Base-by-base conservation (phyloP, 2,329 filamentous ascomycete species). In the Xylaria sp. region DNA sequence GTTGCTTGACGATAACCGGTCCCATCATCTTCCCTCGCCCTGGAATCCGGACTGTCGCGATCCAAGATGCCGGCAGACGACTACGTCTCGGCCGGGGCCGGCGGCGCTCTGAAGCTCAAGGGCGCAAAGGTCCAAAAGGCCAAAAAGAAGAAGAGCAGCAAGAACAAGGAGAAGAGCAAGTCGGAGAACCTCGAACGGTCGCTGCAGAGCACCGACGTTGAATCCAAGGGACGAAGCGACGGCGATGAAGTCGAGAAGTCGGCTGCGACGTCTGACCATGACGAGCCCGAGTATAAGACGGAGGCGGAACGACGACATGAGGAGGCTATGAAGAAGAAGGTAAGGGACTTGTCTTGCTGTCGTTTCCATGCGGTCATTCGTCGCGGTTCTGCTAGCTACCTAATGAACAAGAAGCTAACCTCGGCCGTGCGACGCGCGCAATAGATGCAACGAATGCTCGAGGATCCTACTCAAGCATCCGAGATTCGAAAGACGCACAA, bases 401-500 rank as follows among this genome's bases (percentile, higher is more conserved):
- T 16, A 16, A 16, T 4, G 51, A 58, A 44, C 57, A 42, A 3
- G 51, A 68, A 51, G 37, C 55, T 61, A 18, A 49, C 62, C 39
- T 18, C 5, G 11, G 16, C 46, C 34, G 35, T 52, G 50, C 19
- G 57, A 51, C 46, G 10, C 49, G 19, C 59, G 18, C 48, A 59
- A 62, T 66, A 94, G 91, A 79, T 97, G 69, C 85, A 94, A 68
- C 88, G 96, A 69, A 81, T 91, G 63, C 78, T 95, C 50, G 87
- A 89, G 71, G 76, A 78, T 2, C 79, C 80, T 2, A 76, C 76
- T 5, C 73, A 78, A 6, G 75, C 80, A 52, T 85, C 88, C 11
- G 92, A 97, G 72, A 88, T 95, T 13, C 84, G 93, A 66, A 97
- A 97, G 80, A 96, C 92, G 35, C 94, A 99, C 75, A 97, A 97